Evolutionary conservation across 2,329 filamentous ascomycete genomes (phyloP).

Genomic region (Penicillium sp.): DNA sequence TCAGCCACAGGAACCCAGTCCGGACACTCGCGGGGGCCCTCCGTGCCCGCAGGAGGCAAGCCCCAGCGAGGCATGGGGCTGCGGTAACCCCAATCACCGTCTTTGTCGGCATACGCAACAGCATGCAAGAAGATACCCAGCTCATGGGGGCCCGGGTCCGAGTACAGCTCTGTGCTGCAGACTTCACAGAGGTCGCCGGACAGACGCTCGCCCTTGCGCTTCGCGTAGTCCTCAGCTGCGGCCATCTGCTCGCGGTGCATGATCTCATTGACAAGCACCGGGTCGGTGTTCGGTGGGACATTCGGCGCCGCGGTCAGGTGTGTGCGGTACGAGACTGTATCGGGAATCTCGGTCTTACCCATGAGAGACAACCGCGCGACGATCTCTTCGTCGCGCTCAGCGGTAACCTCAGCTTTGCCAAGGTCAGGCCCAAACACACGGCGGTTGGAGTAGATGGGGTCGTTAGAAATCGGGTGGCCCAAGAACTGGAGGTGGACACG

Average conservation of each 20-base stretch:
- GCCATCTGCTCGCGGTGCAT: slow-evolving; percentile 62
- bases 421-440: slow-evolving; percentile 84
- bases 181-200: slow-evolving; percentile 78
- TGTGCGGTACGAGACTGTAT: slow-evolving; percentile 81
- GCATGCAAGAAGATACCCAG: slow-evolving; percentile 93
- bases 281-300: slow-evolving; percentile 39
- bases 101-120: slow-evolving; percentile 79
- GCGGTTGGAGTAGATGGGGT: slow-evolving; percentile 95
- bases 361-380: slow-evolving; percentile 81
- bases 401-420: slow-evolving; percentile 65
- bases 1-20: slow-evolving; percentile 43
- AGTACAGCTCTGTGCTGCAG: slow-evolving; percentile 87
- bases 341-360: slow-evolving; percentile 90
- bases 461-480: slow-evolving; percentile 93
- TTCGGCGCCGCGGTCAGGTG: slow-evolving; percentile 42
- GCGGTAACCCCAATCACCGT: slow-evolving; percentile 81
- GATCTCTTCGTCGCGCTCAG: slow-evolving; percentile 82
- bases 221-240: slow-evolving; percentile 87
- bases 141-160: slow-evolving; percentile 86
- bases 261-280: slow-evolving; percentile 41
- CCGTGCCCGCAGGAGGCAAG: slow-evolving; percentile 69
- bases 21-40: slow-evolving; percentile 68
- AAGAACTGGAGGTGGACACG: slow-evolving; percentile 93
- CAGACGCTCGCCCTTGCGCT: slow-evolving; percentile 88
- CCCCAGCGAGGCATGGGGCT: slow-evolving; percentile 86